Percentiles rank a stretch among this genome's conserved stretches.
phyloP scores from a whole-genome alignment of 2,329 filamentous ascomycete genomes.

The Podosphaera fusca region DNA sequence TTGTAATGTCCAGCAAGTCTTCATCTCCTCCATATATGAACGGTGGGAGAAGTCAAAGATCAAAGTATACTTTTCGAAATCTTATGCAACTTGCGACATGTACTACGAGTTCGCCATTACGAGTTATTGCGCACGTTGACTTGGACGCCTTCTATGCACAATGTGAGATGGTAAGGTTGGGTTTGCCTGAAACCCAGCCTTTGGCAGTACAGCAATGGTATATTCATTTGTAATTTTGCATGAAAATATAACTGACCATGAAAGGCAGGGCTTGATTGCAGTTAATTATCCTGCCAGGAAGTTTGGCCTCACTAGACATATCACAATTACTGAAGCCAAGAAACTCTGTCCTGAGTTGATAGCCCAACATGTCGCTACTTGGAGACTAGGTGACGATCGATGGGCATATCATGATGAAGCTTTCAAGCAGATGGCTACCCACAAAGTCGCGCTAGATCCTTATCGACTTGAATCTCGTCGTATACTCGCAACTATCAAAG shows the following conservation, averaged over 20 bases:
- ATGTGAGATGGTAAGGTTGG: constrained; percentile 78
- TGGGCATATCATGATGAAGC: constrained; percentile 83
- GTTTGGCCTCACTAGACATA: constrained; percentile 58
- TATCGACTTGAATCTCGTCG: constrained; percentile 68
- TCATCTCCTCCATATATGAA: constrained; percentile 21
- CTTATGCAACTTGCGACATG: constrained; percentile 52
- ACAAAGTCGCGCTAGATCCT: constrained; percentile 87
- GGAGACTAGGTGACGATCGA: constrained; percentile 71
- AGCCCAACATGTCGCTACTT: constrained; percentile 82
- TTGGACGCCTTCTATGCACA: constrained; percentile 96
- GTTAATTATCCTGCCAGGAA: constrained; percentile 82
- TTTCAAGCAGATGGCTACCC: constrained; percentile 53
- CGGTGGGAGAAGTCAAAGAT: constrained; percentile 20
- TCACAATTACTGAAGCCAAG: constrained; percentile 57
- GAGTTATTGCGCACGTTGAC: constrained; percentile 78
- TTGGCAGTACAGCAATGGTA: constrained; percentile 87
- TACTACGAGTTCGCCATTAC: constrained; percentile 50
- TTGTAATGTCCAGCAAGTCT: constrained; percentile 9
- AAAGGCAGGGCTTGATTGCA: constrained; percentile 72
- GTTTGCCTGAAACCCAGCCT: constrained; percentile 49
- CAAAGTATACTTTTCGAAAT: constrained; percentile 68
- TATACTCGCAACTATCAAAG: constrained; percentile 62
- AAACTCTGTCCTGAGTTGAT: constrained; percentile 70
- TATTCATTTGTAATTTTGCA: constrained; percentile 1
- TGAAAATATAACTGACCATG: not conserved